Conservation (phyloP, 1,284 basidiomycete species). For the Malassezia yamatoensis region DNA sequence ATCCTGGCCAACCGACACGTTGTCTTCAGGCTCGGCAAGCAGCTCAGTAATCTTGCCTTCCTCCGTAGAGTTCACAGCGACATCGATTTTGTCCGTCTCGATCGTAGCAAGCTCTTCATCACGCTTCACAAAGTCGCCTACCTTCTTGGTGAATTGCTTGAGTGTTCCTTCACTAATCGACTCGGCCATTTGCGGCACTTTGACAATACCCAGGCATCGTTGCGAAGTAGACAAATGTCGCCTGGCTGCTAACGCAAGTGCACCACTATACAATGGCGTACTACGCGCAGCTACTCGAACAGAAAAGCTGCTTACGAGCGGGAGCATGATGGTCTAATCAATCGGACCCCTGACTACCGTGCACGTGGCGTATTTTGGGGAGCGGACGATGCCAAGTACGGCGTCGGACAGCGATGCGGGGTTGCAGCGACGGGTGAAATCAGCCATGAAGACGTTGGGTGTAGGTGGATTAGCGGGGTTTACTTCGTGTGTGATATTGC, state of each 20-base stretch:
- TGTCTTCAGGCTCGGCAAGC: slow-evolving; percentile 82
- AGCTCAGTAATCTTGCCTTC: slow-evolving; percentile 79
- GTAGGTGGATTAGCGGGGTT: slow-evolving; percentile 41
- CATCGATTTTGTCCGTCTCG: slow-evolving; percentile 99
- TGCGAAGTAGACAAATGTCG: slow-evolving; percentile 25
- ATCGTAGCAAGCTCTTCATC: slow-evolving; percentile 97
- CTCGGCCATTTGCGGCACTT: slow-evolving; percentile 98
- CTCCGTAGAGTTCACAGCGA: slow-evolving; percentile 85
- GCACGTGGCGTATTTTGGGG: no score
- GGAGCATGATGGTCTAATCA: slow-evolving; percentile 11
- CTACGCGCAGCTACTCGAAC: slow-evolving; percentile 5
- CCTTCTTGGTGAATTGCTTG: slow-evolving; percentile 87
- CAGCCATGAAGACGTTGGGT: slow-evolving; percentile 24
- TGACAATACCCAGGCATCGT: slow-evolving; percentile 60
- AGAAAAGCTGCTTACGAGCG: slow-evolving; percentile 2
- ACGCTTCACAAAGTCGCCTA: slow-evolving; percentile 76
- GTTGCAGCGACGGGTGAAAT: not conserved
- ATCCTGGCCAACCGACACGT: slow-evolving; percentile 88
- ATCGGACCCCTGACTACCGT: no score
- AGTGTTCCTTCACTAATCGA: slow-evolving; percentile 96
- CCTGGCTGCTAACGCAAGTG: slow-evolving; percentile 8
- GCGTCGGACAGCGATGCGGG: not conserved
- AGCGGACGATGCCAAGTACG: not conserved
- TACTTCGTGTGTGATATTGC: slow-evolving; percentile 41
- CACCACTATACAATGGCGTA: slow-evolving; percentile 6